Evolutionary conservation across 1,139 yeast genomes (phyloP).

Genomic region (Lodderomyces oxycetoniae): DNA sequence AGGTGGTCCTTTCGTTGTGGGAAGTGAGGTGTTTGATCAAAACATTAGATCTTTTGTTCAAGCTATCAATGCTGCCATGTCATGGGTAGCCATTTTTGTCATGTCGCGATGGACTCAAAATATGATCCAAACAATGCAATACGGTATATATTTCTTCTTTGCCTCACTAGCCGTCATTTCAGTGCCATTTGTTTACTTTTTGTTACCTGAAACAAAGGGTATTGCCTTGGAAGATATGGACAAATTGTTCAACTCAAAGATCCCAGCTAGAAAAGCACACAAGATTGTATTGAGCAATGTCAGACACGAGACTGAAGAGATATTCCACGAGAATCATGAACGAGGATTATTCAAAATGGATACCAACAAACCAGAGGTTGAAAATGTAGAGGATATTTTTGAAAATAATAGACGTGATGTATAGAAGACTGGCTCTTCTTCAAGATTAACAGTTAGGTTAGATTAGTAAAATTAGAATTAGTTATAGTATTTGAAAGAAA

Average conservation of each 20-base stretch:
- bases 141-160: slow-evolving; percentile 41
- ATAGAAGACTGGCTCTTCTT: too few relatives aligned
- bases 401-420: slow-evolving; percentile 3
- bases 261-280: slow-evolving; percentile 31
- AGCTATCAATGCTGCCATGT: slow-evolving; percentile 40
- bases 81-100: slow-evolving; percentile 42
- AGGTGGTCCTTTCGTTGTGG: slow-evolving; percentile 43
- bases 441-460: too few relatives aligned
- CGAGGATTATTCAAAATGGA: slow-evolving; percentile 12
- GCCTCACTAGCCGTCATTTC: slow-evolving; percentile 30
- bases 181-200: slow-evolving; percentile 34
- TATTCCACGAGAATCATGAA: slow-evolving; percentile 13
- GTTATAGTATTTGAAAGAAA: too few relatives aligned
- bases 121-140: slow-evolving; percentile 35
- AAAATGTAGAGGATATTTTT: slow-evolving; percentile 11
- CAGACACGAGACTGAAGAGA: slow-evolving; percentile 18
- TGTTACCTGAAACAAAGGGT: slow-evolving; percentile 39
- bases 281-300: slow-evolving; percentile 20
- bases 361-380: slow-evolving; percentile 9
- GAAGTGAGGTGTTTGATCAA: slow-evolving; percentile 40
- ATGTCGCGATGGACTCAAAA: slow-evolving; percentile 36
- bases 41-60: slow-evolving; percentile 41
- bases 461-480: too few relatives aligned
- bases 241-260: slow-evolving; percentile 26
- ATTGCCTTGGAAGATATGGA: slow-evolving; percentile 45